phyloP scores from a whole-genome alignment of 805 yeast species.

The Candida vaughaniae region DNA sequence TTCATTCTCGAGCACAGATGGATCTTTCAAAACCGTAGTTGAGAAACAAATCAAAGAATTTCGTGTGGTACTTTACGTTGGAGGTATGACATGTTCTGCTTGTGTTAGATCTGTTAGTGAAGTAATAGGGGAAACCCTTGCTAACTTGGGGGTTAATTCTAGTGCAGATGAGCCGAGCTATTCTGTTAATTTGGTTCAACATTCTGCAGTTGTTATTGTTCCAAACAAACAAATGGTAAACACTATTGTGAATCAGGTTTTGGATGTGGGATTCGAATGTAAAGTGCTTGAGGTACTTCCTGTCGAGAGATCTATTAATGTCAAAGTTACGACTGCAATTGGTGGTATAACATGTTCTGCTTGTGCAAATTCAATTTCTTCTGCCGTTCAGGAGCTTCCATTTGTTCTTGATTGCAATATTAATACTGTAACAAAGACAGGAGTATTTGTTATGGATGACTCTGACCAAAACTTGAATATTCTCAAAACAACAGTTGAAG shows the following conservation, averaged over 20 bases:
- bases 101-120: conserved; percentile 32
- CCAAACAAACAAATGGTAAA: conserved; percentile 49
- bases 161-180: conserved; percentile 28
- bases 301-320: conserved; percentile 46
- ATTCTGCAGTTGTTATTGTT: conserved; percentile 53
- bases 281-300: conserved; percentile 60
- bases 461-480: conserved; percentile 34
- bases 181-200: conserved; percentile 52
- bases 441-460: conserved; percentile 55
- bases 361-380: conserved; percentile 57
- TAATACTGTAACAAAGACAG: conserved; percentile 60
- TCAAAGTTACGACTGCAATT: conserved; percentile 57
- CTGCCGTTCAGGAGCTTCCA: conserved; percentile 45
- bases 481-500: conserved; percentile 55
- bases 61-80: conserved; percentile 53
- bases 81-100: conserved; percentile 44
- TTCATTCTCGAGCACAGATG: conserved; percentile 9
- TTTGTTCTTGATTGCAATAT: conserved; percentile 55
- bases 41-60: conserved; percentile 25
- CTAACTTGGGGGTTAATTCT: conserved; percentile 4
- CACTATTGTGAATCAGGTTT: conserved; percentile 24
- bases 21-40: conserved; percentile 26
- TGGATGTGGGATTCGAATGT: conserved; percentile 42
- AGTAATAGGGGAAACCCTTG: conserved; percentile 23
- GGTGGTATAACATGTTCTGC: conserved; percentile 79